Percentiles rank a stretch among this genome's conserved stretches.
Conservation (phyloP, 1,284 basidiomycete genomes). For the Fomitopsis betulina region DNA sequence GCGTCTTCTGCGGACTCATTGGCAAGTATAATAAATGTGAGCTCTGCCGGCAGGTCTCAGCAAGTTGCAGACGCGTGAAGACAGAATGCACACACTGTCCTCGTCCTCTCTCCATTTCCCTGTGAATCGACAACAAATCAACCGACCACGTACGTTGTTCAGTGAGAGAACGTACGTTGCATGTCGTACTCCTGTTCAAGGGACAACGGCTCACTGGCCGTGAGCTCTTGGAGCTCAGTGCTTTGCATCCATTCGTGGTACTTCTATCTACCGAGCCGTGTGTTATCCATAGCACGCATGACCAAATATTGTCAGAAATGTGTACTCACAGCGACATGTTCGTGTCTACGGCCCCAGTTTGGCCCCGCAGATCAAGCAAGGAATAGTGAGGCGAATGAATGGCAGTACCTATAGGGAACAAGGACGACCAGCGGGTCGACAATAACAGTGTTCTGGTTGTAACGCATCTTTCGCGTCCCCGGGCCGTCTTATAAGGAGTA, state of each 20-base stretch:
- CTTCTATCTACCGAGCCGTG: slow-evolving; percentile 39
- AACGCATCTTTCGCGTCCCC: slow-evolving; percentile 39
- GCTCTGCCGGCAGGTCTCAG: slow-evolving; percentile 41
- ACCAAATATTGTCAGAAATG: slow-evolving; percentile 3
- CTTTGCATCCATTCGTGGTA: slow-evolving; percentile 93
- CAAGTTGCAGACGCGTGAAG: slow-evolving; percentile 4
- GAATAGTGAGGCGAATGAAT: too few relatives aligned
- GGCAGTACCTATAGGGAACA: slow-evolving; percentile 63
- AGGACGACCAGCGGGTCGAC: slow-evolving; percentile 60
- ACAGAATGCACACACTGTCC: slow-evolving; percentile 58
- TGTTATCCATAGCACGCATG: not conserved
- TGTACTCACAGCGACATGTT: slow-evolving; percentile 52
- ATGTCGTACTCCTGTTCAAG: slow-evolving; percentile 88
- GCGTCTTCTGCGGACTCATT: slow-evolving; percentile 25
- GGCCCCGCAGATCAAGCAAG: not conserved
- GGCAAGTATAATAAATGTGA: slow-evolving; percentile 88
- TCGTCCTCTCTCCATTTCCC: slow-evolving; percentile 85
- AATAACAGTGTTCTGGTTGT: slow-evolving; percentile 62
- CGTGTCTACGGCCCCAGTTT: slow-evolving; percentile 26
- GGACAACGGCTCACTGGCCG: slow-evolving; percentile 83
- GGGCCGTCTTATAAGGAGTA: not conserved
- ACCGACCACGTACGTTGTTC: not conserved
- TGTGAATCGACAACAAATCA: slow-evolving; percentile 25
- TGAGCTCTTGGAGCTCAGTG: slow-evolving; percentile 70
- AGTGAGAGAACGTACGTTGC: slow-evolving; percentile 64